Conservation (phyloP, 1,284 basidiomycete genomes). For the Boletus hoseneyae region DNA sequence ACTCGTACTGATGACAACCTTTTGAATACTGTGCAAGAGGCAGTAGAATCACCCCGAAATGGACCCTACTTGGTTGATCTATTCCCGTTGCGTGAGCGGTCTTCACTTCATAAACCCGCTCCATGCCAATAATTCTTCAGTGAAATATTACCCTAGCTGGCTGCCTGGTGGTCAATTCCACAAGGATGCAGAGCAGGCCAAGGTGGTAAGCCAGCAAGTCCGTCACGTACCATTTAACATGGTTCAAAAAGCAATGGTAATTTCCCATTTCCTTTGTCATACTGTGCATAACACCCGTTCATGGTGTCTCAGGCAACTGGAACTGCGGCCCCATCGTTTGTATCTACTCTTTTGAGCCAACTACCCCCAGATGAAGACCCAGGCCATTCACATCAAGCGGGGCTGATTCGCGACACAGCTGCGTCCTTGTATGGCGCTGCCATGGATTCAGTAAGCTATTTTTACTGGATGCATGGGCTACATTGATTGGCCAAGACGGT, state of each 20-base stretch:
- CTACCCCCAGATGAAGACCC: conserved; percentile 9
- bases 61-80: conserved; percentile 13
- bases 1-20: conserved; percentile 3
- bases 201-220: not conserved
- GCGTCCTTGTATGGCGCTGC: conserved; percentile 11
- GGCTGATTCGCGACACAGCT: conserved; percentile 14
- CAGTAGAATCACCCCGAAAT: not conserved
- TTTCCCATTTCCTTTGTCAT: not conserved
- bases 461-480: not conserved
- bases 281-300: not conserved
- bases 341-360: conserved; percentile 12
- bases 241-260: conserved; percentile 14
- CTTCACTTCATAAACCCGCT: too few species aligned
- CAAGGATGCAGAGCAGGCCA: conserved; percentile 5
- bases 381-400: conserved; percentile 5
- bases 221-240: conserved; percentile 12
- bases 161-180: conserved; percentile 14
- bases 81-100: conserved; percentile 7
- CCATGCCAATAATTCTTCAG: not conserved
- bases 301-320: conserved; percentile 6
- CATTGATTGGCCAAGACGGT: conserved; percentile 1
- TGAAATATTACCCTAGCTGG: conserved; percentile 2
- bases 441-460: conserved; percentile 11
- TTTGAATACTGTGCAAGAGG: conserved; percentile 8
- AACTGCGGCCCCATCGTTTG: conserved; percentile 13